A percentile compares a stretch with the other conserved stretches of the same genome.
Conservation (phyloP, 106 monocot genomes). For the Phalaenopsis aphrodite region DNA sequence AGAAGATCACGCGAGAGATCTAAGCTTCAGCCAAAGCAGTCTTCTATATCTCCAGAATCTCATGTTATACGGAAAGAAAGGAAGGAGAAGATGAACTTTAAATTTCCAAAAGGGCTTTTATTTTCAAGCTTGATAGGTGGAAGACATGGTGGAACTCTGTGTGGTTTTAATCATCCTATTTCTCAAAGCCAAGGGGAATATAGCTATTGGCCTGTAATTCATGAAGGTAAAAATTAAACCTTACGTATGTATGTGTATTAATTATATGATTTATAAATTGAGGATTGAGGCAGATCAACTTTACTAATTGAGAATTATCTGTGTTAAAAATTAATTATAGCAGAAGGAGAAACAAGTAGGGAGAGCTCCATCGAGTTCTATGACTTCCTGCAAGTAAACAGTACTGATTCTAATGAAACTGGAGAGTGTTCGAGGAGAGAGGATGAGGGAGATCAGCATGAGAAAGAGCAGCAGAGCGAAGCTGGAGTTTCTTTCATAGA, state of each 20-base stretch:
- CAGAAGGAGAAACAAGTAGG: conserved; percentile 18
- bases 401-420: neutral
- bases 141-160: neutral
- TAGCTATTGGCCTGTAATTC: neutral
- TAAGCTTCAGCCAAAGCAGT: neutral
- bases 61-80: neutral
- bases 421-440: conserved; percentile 6
- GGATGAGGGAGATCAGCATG: conserved; percentile 1
- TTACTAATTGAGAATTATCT: neutral
- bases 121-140: neutral
- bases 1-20: conserved; percentile 18
- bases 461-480: neutral
- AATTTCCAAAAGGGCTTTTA: neutral
- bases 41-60: neutral
- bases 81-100: neutral
- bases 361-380: conserved; percentile 26
- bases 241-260: neutral
- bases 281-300: neutral
- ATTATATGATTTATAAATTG: neutral
- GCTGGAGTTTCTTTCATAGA: conserved; percentile 28
- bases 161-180: neutral
- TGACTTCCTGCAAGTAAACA: conserved; percentile 41
- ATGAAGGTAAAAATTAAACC: conserved; percentile 4
- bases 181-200: neutral
- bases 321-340: neutral